Conservation (phyloP, 345 rosid species). For the Carallia brachiata region DNA sequence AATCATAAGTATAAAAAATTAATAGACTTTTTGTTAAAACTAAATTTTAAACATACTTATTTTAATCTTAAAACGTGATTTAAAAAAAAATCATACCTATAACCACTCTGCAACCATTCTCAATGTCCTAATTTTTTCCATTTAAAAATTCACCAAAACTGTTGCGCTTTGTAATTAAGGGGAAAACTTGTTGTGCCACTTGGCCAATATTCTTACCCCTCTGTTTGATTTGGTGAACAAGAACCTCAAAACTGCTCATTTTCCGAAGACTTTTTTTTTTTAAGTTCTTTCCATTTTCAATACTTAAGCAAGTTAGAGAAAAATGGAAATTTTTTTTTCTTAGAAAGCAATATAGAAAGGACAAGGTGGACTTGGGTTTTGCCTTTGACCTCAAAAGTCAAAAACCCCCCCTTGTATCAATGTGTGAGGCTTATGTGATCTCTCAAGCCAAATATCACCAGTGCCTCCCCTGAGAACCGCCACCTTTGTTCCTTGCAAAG, state of each 20-base stretch:
- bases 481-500: slow-evolving; percentile 82
- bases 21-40: too few relatives aligned
- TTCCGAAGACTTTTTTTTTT: background rate
- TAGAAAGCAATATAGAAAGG: slow-evolving; percentile 14
- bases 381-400: slow-evolving; percentile 6
- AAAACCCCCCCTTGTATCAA: too few relatives aligned
- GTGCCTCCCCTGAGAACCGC: slow-evolving; percentile 86
- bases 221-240: background rate
- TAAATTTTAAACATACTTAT: too few relatives aligned
- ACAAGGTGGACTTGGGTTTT: slow-evolving; percentile 5
- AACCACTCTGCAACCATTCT: too few relatives aligned
- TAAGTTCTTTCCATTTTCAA: background rate
- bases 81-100: too few relatives aligned
- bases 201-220: background rate
- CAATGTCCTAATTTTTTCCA: too few relatives aligned
- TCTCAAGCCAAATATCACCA: slow-evolving; percentile 48
- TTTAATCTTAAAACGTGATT: too few relatives aligned
- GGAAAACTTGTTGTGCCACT: background rate
- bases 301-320: background rate
- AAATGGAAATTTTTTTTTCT: background rate
- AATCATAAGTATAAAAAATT: too few relatives aligned
- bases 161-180: too few relatives aligned
- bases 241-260: background rate
- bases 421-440: slow-evolving; percentile 3
- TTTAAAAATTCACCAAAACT: too few relatives aligned